Evolutionary conservation across 352 stramenopile species (phyloP), one percentile per base, ranked within the genome.

Genomic region (Phytophthora melonis): DNA sequence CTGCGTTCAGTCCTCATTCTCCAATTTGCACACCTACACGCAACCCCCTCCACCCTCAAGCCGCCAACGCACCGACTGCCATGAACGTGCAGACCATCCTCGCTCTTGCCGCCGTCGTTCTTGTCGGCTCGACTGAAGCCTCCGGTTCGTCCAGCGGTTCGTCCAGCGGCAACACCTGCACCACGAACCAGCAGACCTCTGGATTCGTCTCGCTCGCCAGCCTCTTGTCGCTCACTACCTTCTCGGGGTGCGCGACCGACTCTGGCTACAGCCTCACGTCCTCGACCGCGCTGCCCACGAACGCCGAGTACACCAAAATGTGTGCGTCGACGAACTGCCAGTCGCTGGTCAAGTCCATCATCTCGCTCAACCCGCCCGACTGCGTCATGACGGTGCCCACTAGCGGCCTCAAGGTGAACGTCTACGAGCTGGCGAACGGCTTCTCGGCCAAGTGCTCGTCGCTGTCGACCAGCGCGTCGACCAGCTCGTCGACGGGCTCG

Each of bases 361-460:
- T 21, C 0, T 49, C 65, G 23, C 58, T 77, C 55, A 72, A 66
- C 66, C 72, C 70, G 21, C 63, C 65, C n/a, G 70, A 83, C 73
- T 83, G 77, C 63, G 64, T 65, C 57, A 65, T 83, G 62, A 76
- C 60, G 11, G 66, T 81, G 45, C 70, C 73, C 2, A 80, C 68
- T 56, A 80, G 73, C 62, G 73, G 73, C n/a, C 59, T 74, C 13
- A 59, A 70, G 54, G 21, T 76, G 52, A 81, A 81, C 66, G 70
- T 81, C 62, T 58, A 68, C 21, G 62, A 70, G 2, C 52, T 79
- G 52, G 41, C 41, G 13, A 78, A 54, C 66, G 58, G 61, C 10
- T 81, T 81, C 71, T 71, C 61, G n/a, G 1, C 0, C 36, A 63
- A 68, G 58, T 81, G 71, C 57, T 58, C 66, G 27, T 70, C 71